Evolutionary conservation across 805 yeast genomes (phyloP).

Genomic region (Kazachstania martiniae): DNA sequence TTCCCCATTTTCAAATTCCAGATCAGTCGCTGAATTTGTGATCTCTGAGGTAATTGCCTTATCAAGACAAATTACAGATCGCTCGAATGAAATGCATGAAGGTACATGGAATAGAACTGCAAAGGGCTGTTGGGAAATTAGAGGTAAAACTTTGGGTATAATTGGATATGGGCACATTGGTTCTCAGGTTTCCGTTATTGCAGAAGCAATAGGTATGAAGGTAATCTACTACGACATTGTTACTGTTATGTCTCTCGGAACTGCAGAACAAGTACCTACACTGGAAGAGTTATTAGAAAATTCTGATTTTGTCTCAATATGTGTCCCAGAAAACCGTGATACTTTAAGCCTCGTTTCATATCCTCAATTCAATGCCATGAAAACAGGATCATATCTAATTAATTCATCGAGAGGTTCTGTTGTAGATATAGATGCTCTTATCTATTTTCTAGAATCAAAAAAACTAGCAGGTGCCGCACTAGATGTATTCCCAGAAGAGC

Average conservation of each 20-base stretch:
- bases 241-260: constrained; percentile 93
- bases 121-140: constrained; percentile 93
- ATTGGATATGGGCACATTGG: constrained; percentile 98
- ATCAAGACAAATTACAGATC: constrained; percentile 92
- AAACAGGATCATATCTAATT: constrained; percentile 83
- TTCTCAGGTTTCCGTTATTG: constrained; percentile 87
- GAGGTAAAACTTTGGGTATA: constrained; percentile 95
- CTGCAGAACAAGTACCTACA: constrained; percentile 81
- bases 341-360: constrained; percentile 80
- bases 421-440: constrained; percentile 85
- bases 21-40: constrained; percentile 95
- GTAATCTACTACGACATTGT: constrained; percentile 83
- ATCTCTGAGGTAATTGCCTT: constrained; percentile 86
- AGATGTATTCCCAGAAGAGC: constrained; percentile 94
- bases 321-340: constrained; percentile 92
- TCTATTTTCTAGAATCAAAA: constrained; percentile 81
- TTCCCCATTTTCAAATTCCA: constrained; percentile 95
- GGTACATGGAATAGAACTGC: constrained; percentile 96
- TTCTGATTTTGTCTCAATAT: constrained; percentile 84
- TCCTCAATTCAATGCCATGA: constrained; percentile 91
- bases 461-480: constrained; percentile 94
- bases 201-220: constrained; percentile 96
- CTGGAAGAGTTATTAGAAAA: constrained; percentile 67
- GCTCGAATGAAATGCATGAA: constrained; percentile 87
- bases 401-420: constrained; percentile 97